Evolutionary conservation across 805 yeast species (phyloP), one percentile per base, ranked within the genome.

Genomic region (Sugiyamaella lignohabitans): DNA sequence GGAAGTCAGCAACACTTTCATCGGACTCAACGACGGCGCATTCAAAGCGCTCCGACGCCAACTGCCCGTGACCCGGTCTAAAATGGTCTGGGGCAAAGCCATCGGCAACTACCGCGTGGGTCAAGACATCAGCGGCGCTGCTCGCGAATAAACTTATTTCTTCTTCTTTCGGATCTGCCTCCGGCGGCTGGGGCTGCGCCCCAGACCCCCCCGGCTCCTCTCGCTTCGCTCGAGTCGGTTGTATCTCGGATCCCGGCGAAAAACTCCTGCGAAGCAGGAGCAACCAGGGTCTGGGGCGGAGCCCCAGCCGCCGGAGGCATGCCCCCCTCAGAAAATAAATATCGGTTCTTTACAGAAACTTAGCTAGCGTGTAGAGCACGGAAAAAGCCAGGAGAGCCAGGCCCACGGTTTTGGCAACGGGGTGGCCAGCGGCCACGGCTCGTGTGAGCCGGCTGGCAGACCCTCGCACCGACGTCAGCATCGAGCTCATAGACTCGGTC

Each of bases 71-170:
- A 91, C 95, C 18, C 76, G 96, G 61, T 77, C 95, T 16, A 88
- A 84, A 63, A 83, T 91, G 59, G 86, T 87, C 63, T 91, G 98
- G 98, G 96, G 95, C 24, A 85, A 79, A 60, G 87, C 96, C 8
- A 86, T 87, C 56, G 95, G 94, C 16, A 85, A 82, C 61, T 89
- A 89, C 67, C 78, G 87, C 59, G 70, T 91, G 38, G 98, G 98
- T 16, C 52, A 53, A 48, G 58, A 52, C 36, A 54, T 51, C 18
- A 49, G 46, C n/a, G 54, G 56, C 8, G 50, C 22, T 29, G 50
- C 22, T 29, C 38, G 43, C 30, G 37, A 43, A 39, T 14, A 19
- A 18, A 6, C 16, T 23, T 40, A 17, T 24, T 8, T 17, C 32
- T 17, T 5, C 17, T 24, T 10, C 14, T 35, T 35, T 8, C 19